Conservation (phyloP, 129 eudicot species). For the Oenanthe sinensis region DNA sequence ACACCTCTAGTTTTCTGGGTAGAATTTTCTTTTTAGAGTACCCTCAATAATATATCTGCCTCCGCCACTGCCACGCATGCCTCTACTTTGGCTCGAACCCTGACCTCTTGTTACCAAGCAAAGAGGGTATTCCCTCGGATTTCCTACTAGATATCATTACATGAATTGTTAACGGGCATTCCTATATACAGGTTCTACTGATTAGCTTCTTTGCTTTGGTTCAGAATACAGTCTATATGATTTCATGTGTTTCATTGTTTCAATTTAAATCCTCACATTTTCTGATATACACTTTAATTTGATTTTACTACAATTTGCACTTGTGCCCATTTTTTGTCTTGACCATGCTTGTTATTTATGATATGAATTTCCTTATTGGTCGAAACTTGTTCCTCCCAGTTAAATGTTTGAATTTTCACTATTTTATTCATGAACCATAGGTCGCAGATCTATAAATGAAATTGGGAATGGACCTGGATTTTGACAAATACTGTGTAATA, state of each 20-base stretch:
- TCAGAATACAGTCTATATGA: not conserved
- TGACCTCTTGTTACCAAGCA: not conserved
- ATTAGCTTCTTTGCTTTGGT: not conserved
- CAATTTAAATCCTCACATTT: not conserved
- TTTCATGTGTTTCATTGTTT: not conserved
- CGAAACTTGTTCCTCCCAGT: not conserved
- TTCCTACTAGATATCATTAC: not conserved
- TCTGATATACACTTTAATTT: not conserved
- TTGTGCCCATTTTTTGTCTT: not conserved
- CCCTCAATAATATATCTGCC: not conserved
- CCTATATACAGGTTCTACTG: not conserved
- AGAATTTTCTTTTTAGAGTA: not conserved
- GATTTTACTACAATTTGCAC: not conserved
- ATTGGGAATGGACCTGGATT: conserved; percentile 69
- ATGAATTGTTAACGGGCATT: not conserved
- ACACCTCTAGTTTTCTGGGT: not conserved
- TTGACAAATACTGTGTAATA: conserved; percentile 79
- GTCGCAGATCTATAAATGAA: conserved; percentile 34
- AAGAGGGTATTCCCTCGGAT: not conserved
- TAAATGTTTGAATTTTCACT: not conserved
- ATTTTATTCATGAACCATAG: conserved; percentile 10
- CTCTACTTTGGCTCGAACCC: not conserved
- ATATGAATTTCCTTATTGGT: not conserved
- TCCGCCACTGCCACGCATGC: not conserved
- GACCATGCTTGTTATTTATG: not conserved